phyloP scores from a whole-genome alignment of 306 rosid genomes.

The Fragaria vesca region DNA sequence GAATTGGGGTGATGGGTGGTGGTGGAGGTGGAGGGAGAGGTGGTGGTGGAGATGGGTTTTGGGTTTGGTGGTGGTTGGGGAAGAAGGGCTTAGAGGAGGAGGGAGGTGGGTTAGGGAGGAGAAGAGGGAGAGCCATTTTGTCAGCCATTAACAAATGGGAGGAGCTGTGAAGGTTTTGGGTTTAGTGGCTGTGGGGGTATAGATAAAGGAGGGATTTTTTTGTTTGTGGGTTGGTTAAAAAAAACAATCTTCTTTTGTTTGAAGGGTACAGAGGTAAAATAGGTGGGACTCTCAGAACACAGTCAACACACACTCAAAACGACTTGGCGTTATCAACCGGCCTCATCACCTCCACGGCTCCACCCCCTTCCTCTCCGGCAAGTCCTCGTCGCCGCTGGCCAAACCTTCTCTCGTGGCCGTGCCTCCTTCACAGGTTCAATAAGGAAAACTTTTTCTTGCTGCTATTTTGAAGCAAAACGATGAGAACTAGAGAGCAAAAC shows the following conservation, averaged over 20 bases:
- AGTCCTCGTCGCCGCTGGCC: too few species aligned
- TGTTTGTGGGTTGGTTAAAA: not conserved
- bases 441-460: not conserved
- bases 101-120: conserved; percentile 55
- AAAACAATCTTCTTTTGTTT: not conserved
- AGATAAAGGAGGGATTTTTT: not conserved
- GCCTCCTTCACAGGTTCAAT: too few species aligned
- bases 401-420: too few species aligned
- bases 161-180: not conserved
- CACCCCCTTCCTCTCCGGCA: too few species aligned
- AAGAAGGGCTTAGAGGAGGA: conserved; percentile 31
- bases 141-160: conserved; percentile 47
- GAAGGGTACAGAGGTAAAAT: not conserved
- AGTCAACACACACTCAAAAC: too few species aligned
- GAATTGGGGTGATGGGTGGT: conserved; percentile 25
- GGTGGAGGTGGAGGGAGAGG: conserved; percentile 23
- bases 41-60: conserved; percentile 26
- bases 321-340: too few species aligned
- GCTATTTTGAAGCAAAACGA: not conserved
- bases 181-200: conserved; percentile 5
- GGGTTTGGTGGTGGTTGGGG: conserved; percentile 32
- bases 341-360: too few species aligned
- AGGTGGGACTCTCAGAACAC: too few species aligned
- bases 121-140: conserved; percentile 49
- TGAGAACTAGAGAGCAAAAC: not conserved